Conservation (phyloP, 2,329 filamentous ascomycete species). For the Passalora sequoiae region DNA sequence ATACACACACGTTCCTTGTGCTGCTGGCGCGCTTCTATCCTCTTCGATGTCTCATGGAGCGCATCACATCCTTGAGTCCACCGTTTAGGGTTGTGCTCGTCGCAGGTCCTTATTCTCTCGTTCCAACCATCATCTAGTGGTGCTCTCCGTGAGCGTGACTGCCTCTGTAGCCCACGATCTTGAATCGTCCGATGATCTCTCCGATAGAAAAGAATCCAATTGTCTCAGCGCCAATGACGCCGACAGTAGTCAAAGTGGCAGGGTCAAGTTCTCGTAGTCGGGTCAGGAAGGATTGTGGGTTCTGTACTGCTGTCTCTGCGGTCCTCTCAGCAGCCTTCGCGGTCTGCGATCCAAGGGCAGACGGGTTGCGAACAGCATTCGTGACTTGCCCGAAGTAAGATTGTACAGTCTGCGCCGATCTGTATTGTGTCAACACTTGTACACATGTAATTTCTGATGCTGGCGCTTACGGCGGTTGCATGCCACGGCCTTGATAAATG, state of each 20-base stretch:
- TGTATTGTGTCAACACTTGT: slow-evolving; percentile 37
- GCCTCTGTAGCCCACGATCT: slow-evolving; percentile 78
- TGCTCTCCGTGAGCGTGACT: slow-evolving; percentile 21
- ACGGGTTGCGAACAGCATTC: slow-evolving; percentile 66
- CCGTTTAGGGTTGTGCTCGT: too few species aligned
- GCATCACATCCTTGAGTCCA: too few species aligned
- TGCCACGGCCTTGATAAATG: slow-evolving; percentile 80
- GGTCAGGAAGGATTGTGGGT: slow-evolving; percentile 52
- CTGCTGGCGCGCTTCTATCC: slow-evolving; percentile 7
- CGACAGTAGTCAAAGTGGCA: slow-evolving; percentile 65
- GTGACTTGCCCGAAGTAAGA: slow-evolving; percentile 72
- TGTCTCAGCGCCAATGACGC: slow-evolving; percentile 77
- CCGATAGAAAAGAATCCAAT: slow-evolving; percentile 97
- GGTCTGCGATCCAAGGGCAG: slow-evolving; percentile 40
- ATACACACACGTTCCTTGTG: slow-evolving; percentile 22
- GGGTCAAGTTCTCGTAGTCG: slow-evolving; percentile 64
- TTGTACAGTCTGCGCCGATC: slow-evolving; percentile 76
- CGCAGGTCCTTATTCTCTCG: too few species aligned
- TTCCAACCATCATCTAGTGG: too few species aligned
- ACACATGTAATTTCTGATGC: not conserved
- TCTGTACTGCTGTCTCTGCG: slow-evolving; percentile 49
- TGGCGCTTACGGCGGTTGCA: slow-evolving; percentile 81
- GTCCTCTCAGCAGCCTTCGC: slow-evolving; percentile 40
- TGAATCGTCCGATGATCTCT: slow-evolving; percentile 92
- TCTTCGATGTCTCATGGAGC: too few species aligned